Evolutionary conservation across 306 rosid species (phyloP), one percentile per base, ranked within the genome.

Genomic region (Amphicarpaea edgeworthii): DNA sequence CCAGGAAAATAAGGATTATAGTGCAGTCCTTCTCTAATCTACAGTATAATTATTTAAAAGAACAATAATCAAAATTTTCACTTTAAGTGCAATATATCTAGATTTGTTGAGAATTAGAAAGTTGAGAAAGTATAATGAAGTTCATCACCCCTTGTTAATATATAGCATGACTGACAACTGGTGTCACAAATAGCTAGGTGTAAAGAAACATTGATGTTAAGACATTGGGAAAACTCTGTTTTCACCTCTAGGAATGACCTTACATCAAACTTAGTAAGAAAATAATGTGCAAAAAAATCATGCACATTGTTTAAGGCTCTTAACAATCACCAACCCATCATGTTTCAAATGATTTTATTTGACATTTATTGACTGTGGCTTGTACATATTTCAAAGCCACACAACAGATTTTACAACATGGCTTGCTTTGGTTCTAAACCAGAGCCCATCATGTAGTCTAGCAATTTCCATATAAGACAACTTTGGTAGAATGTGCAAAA

Each of bases 1-100:
- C 99, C 99, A 78, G 97, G 97, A 73, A 95, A 95, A 79, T 95
- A 95, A 55, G 99, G 99, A 70, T 95, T 92, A 74, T 95, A 95
- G 82, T 95, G 93, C 82, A 95, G 74, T 43, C 98, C 98, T 0
- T 95, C 98, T 77, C 98, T 90, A 51, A 95, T 95, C 98, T 92
- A 83, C 80, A 86, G 70, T 53, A 85, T 65, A 81, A 85, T 65
- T 82, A 85, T 82, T 65, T 23, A 30, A 32, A 64, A 45, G 21
- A 51, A 24, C 53, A 40, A 12, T 55, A 26, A 61, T 61, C 20
- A 77, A 15, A 42, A 73, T 28, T 45, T 38, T 55, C 45, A 37
- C 51, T 32, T 65, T 6, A 21, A 58, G 73, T 57, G 51, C 34
- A 23, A 21, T 32, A 65, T 68, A 60, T 45, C 73, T 15, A 20